A percentile compares a stretch with the other conserved stretches of the same genome.
Evolutionary conservation across 2,329 filamentous ascomycete species (phyloP).

Genomic region (Fusarium neocosmosporiellum): DNA sequence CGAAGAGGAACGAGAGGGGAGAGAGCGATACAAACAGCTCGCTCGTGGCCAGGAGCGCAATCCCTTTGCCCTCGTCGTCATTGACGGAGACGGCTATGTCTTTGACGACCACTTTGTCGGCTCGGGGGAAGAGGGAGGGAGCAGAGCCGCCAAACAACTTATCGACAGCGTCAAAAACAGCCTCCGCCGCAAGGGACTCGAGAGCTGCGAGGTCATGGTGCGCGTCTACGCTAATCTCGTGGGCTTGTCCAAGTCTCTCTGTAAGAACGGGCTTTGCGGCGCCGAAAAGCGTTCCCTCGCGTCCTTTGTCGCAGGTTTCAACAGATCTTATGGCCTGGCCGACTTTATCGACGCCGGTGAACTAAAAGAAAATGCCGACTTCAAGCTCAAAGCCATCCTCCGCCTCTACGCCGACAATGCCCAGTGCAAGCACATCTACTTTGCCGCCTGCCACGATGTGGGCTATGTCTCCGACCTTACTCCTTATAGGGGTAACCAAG

Average conservation of each 20-base stretch:
- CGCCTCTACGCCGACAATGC: conserved; percentile 66
- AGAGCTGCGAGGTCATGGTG: conserved; percentile 64
- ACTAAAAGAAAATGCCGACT: conserved; percentile 68
- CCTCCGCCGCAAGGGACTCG: conserved; percentile 59
- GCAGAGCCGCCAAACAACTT: conserved; percentile 64
- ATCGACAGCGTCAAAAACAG: conserved; percentile 61
- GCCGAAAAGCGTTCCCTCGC: conserved; percentile 66
- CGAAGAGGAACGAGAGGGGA: conserved; percentile 64
- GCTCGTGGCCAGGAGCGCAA: conserved; percentile 62
- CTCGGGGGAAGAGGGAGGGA: conserved; percentile 64
- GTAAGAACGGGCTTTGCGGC: conserved; percentile 58
- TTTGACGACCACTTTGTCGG: conserved; percentile 62
- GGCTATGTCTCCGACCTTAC: conserved; percentile 64
- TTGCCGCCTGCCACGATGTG: conserved; percentile 70
- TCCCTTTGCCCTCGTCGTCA: conserved; percentile 69
- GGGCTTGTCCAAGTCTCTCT: conserved; percentile 62
- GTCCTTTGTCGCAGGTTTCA: conserved; percentile 67
- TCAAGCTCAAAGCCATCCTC: conserved; percentile 65
- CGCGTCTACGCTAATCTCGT: conserved; percentile 68
- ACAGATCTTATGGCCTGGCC: conserved; percentile 65
- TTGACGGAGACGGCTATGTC: conserved; percentile 71
- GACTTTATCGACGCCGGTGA: conserved; percentile 72
- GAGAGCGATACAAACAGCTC: conserved; percentile 66
- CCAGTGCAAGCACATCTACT: conserved; percentile 73
- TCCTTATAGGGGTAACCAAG: conserved; percentile 59